Conservation (phyloP, 176 grass and related monocot species). For the Triticum timopheevii region DNA sequence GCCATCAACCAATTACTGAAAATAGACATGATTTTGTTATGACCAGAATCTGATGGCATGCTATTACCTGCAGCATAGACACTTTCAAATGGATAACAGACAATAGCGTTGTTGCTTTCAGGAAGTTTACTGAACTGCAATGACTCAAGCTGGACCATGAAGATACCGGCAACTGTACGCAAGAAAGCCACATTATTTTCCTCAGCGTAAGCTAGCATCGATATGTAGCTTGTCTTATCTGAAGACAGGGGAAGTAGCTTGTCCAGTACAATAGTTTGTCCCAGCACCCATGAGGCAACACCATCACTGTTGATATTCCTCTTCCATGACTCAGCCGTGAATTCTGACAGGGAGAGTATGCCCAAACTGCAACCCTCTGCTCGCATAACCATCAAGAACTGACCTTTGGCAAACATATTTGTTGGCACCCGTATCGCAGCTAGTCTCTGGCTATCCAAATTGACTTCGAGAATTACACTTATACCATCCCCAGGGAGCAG, state of each 20-base stretch:
- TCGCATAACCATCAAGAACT: not conserved
- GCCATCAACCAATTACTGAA: not conserved
- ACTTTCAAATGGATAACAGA: not conserved
- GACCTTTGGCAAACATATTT: not conserved
- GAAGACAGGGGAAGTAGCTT: not conserved
- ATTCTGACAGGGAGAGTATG: not conserved
- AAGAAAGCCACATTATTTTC: conserved; percentile 1
- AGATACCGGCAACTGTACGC: not conserved
- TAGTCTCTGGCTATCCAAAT: not conserved
- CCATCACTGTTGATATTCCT: not conserved
- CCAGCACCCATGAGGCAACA: not conserved
- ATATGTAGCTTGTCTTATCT: not conserved
- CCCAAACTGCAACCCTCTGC: not conserved
- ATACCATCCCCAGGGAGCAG: not conserved
- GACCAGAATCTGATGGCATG: not conserved
- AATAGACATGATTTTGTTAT: not conserved
- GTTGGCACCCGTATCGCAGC: not conserved
- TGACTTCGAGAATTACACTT: not conserved
- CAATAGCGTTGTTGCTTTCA: not conserved
- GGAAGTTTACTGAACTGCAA: not conserved
- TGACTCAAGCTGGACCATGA: not conserved
- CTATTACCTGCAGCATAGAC: not conserved
- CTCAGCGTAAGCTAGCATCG: not conserved
- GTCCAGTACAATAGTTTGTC: not conserved
- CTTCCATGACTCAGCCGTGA: not conserved